Percentiles rank a stretch among this genome's conserved stretches.
These are phyloP conservation scores for Salinomyces thailandicus DNA, from an alignment of 2,329 filamentous ascomycete genomes.

Conservation along the genomic window DNA sequence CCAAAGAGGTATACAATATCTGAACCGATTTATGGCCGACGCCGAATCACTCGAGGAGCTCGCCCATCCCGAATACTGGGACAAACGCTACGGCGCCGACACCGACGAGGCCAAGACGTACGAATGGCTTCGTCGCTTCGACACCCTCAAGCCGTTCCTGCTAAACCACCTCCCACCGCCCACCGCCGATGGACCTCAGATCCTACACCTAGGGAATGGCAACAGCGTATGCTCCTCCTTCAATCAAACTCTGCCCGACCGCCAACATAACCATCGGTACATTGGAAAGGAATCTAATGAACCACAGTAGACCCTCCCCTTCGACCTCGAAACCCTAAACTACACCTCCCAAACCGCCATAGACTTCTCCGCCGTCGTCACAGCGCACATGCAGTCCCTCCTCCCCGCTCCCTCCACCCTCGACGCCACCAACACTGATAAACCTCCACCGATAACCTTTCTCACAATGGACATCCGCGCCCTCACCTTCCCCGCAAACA, in stretches of 20 bases:
- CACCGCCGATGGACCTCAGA: conserved; percentile 28
- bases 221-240: conserved; percentile 41
- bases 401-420: too few species aligned
- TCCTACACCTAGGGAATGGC: conserved; percentile 49
- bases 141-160: conserved; percentile 41
- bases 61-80: conserved; percentile 40
- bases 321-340: conserved; percentile 37
- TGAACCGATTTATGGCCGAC: too few species aligned
- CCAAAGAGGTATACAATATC: too few species aligned
- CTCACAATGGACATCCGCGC: conserved; percentile 41
- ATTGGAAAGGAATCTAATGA: background rate
- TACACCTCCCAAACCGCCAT: conserved; percentile 45
- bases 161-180: conserved; percentile 31
- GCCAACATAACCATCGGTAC: background rate
- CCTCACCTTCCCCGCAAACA: conserved; percentile 26
- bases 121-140: conserved; percentile 46
- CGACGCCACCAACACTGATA: too few species aligned
- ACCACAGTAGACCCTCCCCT: conserved; percentile 39
- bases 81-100: conserved; percentile 36
- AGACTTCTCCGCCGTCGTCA: conserved; percentile 47
- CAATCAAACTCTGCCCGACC: too few species aligned
- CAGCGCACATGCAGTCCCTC: conserved; percentile 42
- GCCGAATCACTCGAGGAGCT: conserved; percentile 23
- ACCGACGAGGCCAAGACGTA: conserved; percentile 34
- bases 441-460: conserved; percentile 39